These are phyloP conservation scores for Fraxinus angustifolia DNA, from an alignment of 305 asterid species.

Conservation along the genomic window DNA sequence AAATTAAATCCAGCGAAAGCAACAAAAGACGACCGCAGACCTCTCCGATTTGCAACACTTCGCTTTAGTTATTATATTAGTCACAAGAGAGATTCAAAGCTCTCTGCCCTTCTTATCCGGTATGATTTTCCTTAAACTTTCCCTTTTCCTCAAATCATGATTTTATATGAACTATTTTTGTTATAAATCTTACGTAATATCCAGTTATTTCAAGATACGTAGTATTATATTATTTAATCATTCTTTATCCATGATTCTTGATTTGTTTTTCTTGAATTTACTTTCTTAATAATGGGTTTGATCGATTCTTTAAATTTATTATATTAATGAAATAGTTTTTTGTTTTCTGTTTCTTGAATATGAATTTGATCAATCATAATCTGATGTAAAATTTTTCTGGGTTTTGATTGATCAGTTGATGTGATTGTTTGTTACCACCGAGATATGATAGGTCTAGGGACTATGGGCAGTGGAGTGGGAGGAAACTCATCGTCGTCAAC, in stretches of 20 bases:
- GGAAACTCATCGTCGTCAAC: conserved; percentile 53
- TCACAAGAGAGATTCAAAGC: conserved; percentile 12
- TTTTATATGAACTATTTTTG: neutral
- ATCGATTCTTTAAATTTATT: neutral
- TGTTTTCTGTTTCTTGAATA: neutral
- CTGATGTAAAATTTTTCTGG: conserved; percentile 17
- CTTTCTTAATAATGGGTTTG: conserved; percentile 13
- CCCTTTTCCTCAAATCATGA: neutral
- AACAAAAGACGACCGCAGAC: conserved; percentile 16
- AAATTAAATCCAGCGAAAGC: neutral
- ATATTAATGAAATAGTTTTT: neutral
- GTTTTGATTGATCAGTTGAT: conserved; percentile 42
- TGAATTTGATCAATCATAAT: neutral
- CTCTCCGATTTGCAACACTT: conserved; percentile 20
- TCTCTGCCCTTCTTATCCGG: conserved; percentile 26
- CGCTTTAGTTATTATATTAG: neutral
- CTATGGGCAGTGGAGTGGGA: conserved; percentile 49
- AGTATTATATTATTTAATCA: neutral
- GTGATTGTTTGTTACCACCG: conserved; percentile 3
- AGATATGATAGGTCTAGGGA: conserved; percentile 63
- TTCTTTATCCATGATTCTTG: conserved; percentile 8
- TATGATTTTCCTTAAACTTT: conserved; percentile 2
- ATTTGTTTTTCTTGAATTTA: neutral
- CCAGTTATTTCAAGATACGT: neutral
- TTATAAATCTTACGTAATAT: conserved; percentile 1